Conservation (phyloP, 139 green algal species). For the Haematococcus lacustris region DNA sequence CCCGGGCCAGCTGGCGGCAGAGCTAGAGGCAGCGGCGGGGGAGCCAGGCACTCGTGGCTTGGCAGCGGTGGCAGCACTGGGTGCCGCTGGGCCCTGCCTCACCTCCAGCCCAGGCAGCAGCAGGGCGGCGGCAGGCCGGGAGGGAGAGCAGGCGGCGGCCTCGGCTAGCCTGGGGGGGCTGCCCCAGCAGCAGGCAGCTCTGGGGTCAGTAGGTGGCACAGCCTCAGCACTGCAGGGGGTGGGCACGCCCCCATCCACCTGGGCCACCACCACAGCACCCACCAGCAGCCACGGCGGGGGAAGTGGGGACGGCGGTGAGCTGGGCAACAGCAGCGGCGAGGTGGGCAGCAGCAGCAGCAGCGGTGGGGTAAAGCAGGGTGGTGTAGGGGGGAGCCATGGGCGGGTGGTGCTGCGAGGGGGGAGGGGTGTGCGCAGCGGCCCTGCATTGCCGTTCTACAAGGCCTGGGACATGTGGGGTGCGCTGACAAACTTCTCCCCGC, state of each 20-base stretch:
- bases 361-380: background rate
- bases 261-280: background rate
- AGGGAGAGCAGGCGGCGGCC: no score
- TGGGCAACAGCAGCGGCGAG: background rate
- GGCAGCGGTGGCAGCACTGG: background rate
- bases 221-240: no score
- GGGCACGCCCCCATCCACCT: constrained; percentile 8
- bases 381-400: background rate
- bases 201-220: no score
- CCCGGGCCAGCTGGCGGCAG: constrained; percentile 20
- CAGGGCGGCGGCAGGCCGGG: no score
- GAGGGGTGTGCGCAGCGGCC: background rate
- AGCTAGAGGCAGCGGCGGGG: constrained; percentile 13
- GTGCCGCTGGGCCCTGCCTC: no score
- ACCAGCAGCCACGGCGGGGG: background rate
- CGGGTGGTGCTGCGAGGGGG: no score
- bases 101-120: no score
- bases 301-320: background rate
- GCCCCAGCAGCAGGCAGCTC: no score
- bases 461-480: constrained; percentile 86
- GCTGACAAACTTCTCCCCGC: constrained; percentile 92
- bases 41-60: background rate
- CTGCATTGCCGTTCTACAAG: constrained; percentile 87
- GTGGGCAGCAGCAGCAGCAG: background rate
- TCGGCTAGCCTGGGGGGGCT: no score